Conservation (phyloP, 768 basidiomycete species). For the Boletus coccyginus region DNA sequence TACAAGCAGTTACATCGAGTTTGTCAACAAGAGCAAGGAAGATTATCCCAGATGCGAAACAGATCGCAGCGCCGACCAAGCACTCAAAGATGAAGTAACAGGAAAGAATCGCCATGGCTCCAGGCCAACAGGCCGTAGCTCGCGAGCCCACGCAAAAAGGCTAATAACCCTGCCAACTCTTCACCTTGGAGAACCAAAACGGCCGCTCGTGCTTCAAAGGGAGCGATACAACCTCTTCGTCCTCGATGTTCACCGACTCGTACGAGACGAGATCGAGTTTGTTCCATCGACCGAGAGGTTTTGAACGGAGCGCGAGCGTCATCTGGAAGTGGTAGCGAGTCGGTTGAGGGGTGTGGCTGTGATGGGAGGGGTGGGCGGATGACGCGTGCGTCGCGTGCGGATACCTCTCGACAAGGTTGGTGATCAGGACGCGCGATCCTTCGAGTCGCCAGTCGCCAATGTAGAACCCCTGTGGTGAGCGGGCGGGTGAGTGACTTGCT, state of each 20-base stretch:
- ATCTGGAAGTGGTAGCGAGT: slow-evolving; percentile 70
- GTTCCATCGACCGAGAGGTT: slow-evolving; percentile 79
- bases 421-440: slow-evolving; percentile 57
- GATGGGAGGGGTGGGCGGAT: slow-evolving; percentile 5
- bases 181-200: slow-evolving; percentile 94
- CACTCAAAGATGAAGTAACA: too few species aligned
- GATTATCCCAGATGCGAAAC: too few species aligned
- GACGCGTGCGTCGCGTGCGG: slow-evolving; percentile 3
- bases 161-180: slow-evolving; percentile 49
- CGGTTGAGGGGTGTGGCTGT: slow-evolving; percentile 15
- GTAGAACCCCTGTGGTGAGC: slow-evolving; percentile 56
- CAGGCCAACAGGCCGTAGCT: not conserved
- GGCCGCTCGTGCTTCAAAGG: slow-evolving; percentile 79
- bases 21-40: not conserved
- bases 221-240: slow-evolving; percentile 68
- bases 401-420: slow-evolving; percentile 57
- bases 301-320: slow-evolving; percentile 66
- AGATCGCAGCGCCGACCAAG: too few species aligned
- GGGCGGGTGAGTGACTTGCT: not conserved
- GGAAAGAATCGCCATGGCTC: too few species aligned
- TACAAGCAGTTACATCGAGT: not conserved
- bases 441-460: slow-evolving; percentile 72
- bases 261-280: slow-evolving; percentile 73
- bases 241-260: slow-evolving; percentile 71
- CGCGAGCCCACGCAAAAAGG: not conserved